A percentile compares a stretch with the other conserved stretches of the same genome.
Evolutionary conservation across 2,329 filamentous ascomycete genomes (phyloP).

Genomic region (Hypocreales sp.): DNA sequence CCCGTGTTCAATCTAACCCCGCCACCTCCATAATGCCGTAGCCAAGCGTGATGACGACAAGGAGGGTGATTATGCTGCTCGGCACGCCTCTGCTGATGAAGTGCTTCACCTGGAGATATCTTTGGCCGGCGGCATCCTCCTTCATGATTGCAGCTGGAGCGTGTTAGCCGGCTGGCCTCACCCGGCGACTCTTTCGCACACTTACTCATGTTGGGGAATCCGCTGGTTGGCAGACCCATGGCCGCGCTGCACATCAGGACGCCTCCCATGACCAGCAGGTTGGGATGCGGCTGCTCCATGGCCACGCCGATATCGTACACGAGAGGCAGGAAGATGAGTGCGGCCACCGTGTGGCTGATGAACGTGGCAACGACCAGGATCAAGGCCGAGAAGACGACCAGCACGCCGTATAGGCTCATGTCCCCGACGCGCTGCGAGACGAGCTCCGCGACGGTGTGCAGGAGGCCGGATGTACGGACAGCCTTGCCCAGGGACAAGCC

Average conservation of each 20-base stretch:
- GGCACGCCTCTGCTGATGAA: conserved; percentile 92
- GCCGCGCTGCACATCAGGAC: conserved; percentile 94
- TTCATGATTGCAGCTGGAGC: conserved; percentile 89
- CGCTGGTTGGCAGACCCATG: conserved; percentile 90
- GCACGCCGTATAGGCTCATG: conserved; percentile 70
- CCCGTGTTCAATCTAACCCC: conserved; percentile 33
- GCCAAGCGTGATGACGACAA: conserved; percentile 73
- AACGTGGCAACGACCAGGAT: conserved; percentile 93
- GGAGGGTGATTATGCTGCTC: conserved; percentile 64
- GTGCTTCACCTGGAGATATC: conserved; percentile 84
- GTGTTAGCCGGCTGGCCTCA: conserved; percentile 7
- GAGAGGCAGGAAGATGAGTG: conserved; percentile 83
- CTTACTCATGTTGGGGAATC: conserved; percentile 99
- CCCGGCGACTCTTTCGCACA: conserved; percentile 13
- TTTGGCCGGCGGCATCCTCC: conserved; percentile 83
- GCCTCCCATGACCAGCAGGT: conserved; percentile 85
- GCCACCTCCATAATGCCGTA: conserved; percentile 78
- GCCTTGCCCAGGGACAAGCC: conserved; percentile 86
- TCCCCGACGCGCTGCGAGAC: conserved; percentile 64
- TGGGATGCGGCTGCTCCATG: conserved; percentile 86
- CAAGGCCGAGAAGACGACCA: conserved; percentile 70
- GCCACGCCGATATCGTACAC: conserved; percentile 70
- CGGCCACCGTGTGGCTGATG: conserved; percentile 93
- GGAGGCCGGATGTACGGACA: conserved; percentile 79
- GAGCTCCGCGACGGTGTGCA: conserved; percentile 69